These are phyloP conservation scores for Verticillium klebahnii DNA, from an alignment of 2,329 filamentous ascomycete genomes.

Conservation along the genomic window DNA sequence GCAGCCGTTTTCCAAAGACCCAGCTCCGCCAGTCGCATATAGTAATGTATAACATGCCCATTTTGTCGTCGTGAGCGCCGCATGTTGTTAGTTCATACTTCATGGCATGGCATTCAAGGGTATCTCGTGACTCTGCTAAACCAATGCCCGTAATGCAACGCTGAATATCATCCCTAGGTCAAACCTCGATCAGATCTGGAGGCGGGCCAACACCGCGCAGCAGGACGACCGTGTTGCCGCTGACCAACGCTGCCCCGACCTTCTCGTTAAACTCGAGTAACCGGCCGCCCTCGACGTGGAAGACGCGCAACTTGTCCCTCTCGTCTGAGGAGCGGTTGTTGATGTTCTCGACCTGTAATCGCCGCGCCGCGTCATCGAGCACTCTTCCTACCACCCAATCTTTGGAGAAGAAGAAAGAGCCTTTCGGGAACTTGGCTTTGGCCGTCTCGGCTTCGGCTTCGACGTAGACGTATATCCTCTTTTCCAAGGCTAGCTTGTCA, in stretches of 20 bases:
- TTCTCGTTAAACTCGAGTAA: constrained; percentile 86
- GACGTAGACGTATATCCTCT: constrained; percentile 84
- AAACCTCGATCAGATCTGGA: constrained; percentile 63
- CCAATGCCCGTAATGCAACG: neutral
- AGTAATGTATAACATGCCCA: neutral
- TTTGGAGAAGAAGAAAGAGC: constrained; percentile 73
- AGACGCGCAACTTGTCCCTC: constrained; percentile 77
- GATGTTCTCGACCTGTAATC: constrained; percentile 74
- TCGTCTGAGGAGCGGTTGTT: constrained; percentile 76
- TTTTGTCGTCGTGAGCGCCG: neutral
- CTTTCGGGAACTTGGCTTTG: constrained; percentile 75
- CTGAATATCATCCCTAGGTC: neutral
- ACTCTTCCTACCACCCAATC: constrained; percentile 89
- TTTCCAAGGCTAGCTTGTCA: constrained; percentile 71
- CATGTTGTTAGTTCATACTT: neutral
- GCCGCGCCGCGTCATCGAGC: constrained; percentile 72
- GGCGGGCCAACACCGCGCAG: constrained; percentile 80
- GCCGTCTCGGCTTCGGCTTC: constrained; percentile 87
- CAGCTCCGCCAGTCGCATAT: neutral
- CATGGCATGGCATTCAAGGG: neutral
- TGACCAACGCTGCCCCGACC: constrained; percentile 66
- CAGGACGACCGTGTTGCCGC: constrained; percentile 86
- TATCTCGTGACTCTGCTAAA: neutral
- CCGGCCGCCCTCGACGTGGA: constrained; percentile 86
- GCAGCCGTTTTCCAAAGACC: neutral